A percentile compares a stretch with the other conserved stretches of the same genome.
These are phyloP conservation scores for Pharnaceum exiguum DNA, from an alignment of 148 eudicot species.

Conservation along the genomic window DNA sequence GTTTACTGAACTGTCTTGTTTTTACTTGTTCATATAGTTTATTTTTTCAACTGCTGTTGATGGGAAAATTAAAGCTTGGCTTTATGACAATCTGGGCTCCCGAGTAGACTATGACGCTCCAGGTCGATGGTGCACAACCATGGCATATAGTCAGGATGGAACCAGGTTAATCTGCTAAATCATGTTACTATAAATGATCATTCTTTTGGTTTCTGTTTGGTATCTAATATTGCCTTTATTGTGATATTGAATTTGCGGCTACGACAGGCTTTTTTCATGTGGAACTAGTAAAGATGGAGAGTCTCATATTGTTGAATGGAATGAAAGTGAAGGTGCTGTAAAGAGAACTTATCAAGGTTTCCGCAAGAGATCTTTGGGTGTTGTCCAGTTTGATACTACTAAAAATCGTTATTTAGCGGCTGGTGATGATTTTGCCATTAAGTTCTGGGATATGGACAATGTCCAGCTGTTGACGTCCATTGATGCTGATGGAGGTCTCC, in stretches of 20 bases:
- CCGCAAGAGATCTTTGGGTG: conserved; percentile 60
- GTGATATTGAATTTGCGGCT: conserved; percentile 1
- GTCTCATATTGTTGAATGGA: conserved; percentile 91
- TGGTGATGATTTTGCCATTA: conserved; percentile 74
- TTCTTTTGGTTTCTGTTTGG: not conserved
- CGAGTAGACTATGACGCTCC: conserved; percentile 89
- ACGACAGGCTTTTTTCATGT: conserved; percentile 73
- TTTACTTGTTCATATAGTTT: conserved; percentile 42
- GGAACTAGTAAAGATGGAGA: conserved; percentile 87
- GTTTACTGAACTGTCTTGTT: not conserved
- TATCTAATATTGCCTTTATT: conserved; percentile 4
- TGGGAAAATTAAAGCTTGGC: conserved; percentile 93
- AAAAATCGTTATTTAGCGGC: conserved; percentile 72
- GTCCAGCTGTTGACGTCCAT: conserved; percentile 61
- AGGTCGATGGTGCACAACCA: conserved; percentile 81
- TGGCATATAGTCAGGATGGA: conserved; percentile 92
- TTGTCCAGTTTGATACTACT: conserved; percentile 78
- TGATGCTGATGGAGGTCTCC: conserved; percentile 87
- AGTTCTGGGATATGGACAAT: conserved; percentile 93
- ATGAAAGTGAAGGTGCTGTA: conserved; percentile 83
- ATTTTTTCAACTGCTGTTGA: conserved; percentile 82
- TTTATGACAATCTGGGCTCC: conserved; percentile 82
- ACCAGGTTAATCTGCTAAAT: conserved; percentile 46
- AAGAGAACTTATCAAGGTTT: conserved; percentile 74
- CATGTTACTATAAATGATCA: too few species aligned